Base-by-base conservation (phyloP, 345 rosid species). In the Turnera subulata region DNA sequence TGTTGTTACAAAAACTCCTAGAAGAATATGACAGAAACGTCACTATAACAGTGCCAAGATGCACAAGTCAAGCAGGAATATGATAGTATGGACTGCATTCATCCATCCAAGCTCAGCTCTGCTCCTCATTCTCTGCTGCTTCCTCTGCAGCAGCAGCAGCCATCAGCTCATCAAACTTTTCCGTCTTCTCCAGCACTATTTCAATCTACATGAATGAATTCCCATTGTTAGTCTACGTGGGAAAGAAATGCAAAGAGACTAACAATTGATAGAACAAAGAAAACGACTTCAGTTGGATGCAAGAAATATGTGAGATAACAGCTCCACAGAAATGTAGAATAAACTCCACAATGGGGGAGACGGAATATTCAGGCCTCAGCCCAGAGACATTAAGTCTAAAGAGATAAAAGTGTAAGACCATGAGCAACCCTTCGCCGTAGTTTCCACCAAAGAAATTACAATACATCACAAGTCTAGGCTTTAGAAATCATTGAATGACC, bases 151-250 rank as follows among this genome's bases (percentile, higher is more conserved):
- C 80, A 40, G 91, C 85, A 45, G 91, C 85, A 5, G 85, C 83
- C 83, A 82, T 88, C 78, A 84, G 53, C 50, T 84, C 89, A 35
- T 84, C 96, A 11, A 88, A 84, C 73, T 82, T 84, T 38, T 70
- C 84, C 0, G 96, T 65, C 73, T 88, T 82, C 57, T 80, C 86
- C 0, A 84, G 72, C 55, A 77, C 42, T 26, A 84, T 84, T 69
- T 87, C 91, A 65, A 82, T 82, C 91, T 84, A 55, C 53, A 62
- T 60, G 35, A 25, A 1, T 44, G 2, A 55, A 46, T 46, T 25
- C 53, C n/a, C 33, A 22, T 6, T 3, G 37, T 70, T 29, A 70
- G 55, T 16, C 56, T 18, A 43, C 11, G 48, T 4, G 13, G 33
- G 21, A 26, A 18, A 6, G n/a, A 21, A 6, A 59, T 7, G 18